Evolutionary conservation across 352 stramenopile genomes (phyloP).

Genomic region (Pythium inflatum): DNA sequence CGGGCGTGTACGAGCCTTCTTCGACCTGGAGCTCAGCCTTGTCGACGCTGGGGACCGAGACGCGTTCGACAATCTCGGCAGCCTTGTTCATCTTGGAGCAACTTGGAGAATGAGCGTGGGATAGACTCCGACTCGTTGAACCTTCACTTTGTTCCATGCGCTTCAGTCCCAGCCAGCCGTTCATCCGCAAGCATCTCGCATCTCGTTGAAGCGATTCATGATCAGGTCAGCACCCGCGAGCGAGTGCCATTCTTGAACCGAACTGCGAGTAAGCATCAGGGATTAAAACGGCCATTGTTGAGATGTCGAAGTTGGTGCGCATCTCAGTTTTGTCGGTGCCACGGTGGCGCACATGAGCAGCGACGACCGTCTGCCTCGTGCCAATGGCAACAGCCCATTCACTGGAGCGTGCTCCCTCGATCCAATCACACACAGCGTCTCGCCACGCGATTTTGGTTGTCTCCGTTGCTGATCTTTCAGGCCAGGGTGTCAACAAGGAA

Average conservation of each 20-base stretch:
- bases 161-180: slow-evolving; percentile 10
- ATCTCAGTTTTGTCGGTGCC: slow-evolving; percentile 13
- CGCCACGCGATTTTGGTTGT: no score
- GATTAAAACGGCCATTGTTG: not conserved
- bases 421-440: slow-evolving; percentile 14
- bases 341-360: slow-evolving; percentile 8
- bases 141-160: slow-evolving; percentile 25
- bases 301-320: slow-evolving; percentile 26
- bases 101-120: slow-evolving; percentile 26
- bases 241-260: not conserved
- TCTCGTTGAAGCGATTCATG: not conserved
- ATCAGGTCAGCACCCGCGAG: slow-evolving; percentile 19
- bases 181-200: not conserved
- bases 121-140: slow-evolving; percentile 1
- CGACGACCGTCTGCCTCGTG: slow-evolving; percentile 20
- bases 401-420: slow-evolving; percentile 11
- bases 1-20: slow-evolving; percentile 12
- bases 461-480: not conserved
- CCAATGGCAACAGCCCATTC: slow-evolving; percentile 12
- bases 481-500: slow-evolving; percentile 4
- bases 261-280: not conserved
- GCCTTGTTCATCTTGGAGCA: slow-evolving; percentile 33
- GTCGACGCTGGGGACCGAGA: slow-evolving; percentile 20
- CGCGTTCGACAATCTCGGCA: slow-evolving; percentile 30
- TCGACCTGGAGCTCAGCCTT: slow-evolving; percentile 31